Conservation (phyloP, 2,329 filamentous ascomycete species). For the Apiospora rasikravindrae region DNA sequence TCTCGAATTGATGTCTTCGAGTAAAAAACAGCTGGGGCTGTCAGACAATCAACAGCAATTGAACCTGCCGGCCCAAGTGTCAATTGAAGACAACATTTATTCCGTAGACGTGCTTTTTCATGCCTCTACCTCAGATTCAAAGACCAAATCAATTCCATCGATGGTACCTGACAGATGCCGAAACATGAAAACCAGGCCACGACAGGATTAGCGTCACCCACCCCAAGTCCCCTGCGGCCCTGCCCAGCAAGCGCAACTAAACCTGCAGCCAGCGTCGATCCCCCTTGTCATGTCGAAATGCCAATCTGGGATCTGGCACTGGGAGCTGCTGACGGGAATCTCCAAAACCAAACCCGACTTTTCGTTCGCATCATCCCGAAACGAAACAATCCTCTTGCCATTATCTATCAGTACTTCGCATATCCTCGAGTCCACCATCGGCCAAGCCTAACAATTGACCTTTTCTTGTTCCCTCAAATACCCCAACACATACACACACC, state of each 20-base stretch:
- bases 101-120: too few relatives aligned
- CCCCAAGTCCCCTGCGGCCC: not conserved
- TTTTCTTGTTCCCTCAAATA: not conserved
- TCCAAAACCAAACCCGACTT: constrained; percentile 2
- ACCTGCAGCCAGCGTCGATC: not conserved
- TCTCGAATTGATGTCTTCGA: not conserved
- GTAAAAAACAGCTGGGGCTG: not conserved
- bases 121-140: too few relatives aligned
- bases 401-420: not conserved
- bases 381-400: not conserved
- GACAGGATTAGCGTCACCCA: not conserved
- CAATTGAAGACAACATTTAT: not conserved
- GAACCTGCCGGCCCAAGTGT: not conserved
- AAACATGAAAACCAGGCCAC: not conserved
- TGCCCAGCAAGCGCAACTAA: not conserved
- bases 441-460: not conserved
- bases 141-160: not conserved
- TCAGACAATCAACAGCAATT: not conserved
- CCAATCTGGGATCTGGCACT: not conserved
- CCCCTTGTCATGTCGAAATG: constrained; percentile 14
- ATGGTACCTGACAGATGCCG: not conserved
- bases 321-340: constrained; percentile 2
- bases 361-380: not conserved
- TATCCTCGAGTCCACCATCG: not conserved
- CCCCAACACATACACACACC: not conserved